These are phyloP conservation scores for Fraxinus platypoda DNA, from an alignment of 305 asterid genomes.

Conservation along the genomic window DNA sequence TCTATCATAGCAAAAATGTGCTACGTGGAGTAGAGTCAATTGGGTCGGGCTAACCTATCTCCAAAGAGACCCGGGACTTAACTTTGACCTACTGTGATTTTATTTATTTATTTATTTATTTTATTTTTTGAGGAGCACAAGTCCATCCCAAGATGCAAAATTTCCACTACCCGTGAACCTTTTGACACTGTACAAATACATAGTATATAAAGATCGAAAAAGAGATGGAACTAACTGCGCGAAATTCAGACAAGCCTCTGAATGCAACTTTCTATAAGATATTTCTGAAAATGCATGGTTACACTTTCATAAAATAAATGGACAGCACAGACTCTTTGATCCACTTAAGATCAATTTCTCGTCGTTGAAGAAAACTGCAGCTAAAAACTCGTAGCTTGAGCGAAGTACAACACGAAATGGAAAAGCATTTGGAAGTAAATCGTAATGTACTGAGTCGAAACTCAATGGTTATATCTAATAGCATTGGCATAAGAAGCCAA, in stretches of 20 bases:
- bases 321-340: background rate
- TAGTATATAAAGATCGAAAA: background rate
- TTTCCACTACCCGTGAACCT: background rate
- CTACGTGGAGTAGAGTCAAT: too few species aligned
- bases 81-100: too few species aligned
- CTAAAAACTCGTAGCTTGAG: background rate
- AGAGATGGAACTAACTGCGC: background rate
- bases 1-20: too few species aligned
- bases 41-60: too few species aligned
- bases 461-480: constrained; percentile 12
- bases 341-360: background rate
- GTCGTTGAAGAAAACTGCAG: background rate
- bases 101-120: too few species aligned
- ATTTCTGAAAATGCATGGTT: background rate
- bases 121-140: too few species aligned
- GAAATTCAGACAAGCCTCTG: background rate
- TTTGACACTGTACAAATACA: background rate
- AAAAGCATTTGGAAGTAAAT: constrained; percentile 13
- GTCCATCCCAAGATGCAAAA: too few species aligned
- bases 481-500: constrained; percentile 25
- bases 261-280: background rate
- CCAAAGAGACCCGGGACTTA: too few species aligned
- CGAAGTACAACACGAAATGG: background rate
- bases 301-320: background rate
- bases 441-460: constrained; percentile 7